Evolutionary conservation across 441 rosid genomes (phyloP).

Genomic region (Gossypium gossypioides): DNA sequence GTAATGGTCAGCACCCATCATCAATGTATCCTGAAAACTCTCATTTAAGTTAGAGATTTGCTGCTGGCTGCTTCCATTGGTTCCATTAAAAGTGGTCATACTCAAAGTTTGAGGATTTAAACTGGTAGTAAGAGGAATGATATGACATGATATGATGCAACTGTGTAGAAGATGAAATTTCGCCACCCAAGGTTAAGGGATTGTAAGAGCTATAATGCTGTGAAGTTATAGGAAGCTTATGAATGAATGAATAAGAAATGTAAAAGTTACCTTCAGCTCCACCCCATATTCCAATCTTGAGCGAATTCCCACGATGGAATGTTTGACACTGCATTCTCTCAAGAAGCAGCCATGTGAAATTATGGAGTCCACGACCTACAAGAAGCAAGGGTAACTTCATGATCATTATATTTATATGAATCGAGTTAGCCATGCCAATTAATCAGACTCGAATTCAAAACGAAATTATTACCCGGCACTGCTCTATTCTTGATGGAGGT

Average conservation of each 20-base stretch:
- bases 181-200: background rate
- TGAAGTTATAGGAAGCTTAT: background rate
- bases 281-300: constrained; percentile 75
- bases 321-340: constrained; percentile 64
- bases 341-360: constrained; percentile 84
- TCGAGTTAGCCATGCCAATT: background rate
- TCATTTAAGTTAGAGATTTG: background rate
- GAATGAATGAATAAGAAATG: background rate
- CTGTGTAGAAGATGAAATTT: background rate
- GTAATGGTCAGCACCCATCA: constrained; percentile 81
- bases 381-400: background rate
- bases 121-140: background rate
- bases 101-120: background rate
- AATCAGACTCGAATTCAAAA: background rate
- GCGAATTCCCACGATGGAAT: constrained; percentile 66
- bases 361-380: constrained; percentile 50
- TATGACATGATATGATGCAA: background rate
- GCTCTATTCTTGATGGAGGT: constrained; percentile 74
- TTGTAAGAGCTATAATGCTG: too few relatives aligned
- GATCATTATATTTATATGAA: background rate
- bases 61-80: background rate
- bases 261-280: constrained; percentile 42
- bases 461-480: constrained; percentile 43
- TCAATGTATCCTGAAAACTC: constrained; percentile 51
- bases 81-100: background rate